Evolutionary conservation across 1,139 yeast species (phyloP), one percentile per base, ranked within the genome.

Genomic region (Chernovozyma aurita): DNA sequence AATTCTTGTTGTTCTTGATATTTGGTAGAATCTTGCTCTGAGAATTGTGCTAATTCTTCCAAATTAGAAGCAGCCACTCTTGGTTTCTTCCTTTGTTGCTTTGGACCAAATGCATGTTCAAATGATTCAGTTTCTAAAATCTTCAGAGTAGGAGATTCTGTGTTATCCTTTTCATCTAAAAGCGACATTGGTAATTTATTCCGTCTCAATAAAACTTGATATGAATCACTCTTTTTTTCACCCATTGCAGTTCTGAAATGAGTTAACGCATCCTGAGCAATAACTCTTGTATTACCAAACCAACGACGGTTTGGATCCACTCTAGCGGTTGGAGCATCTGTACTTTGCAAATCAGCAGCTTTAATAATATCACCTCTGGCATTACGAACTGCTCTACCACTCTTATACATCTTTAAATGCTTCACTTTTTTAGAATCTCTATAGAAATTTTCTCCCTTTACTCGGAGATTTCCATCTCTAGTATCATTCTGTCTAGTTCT

Each of bases 261-360:
- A 30, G 85, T 70, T 54, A 92, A 70, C 1, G 98, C 96, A 67
- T 94, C 97, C 58, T 92, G 98, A 2, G 97, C 92, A 54, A 92
- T 92, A 31, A 92, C 98, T 53, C 98, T 78, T 20, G 98, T 88
- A 62, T 88, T 92, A 36, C 97, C 97, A 57, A 92, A 94, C 98
- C 98, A 92, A 53, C 92, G 79, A 57, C 95, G 78, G 59, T 92
- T 90, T 4, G 98, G 98, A 55, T 87, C 96, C 32, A 92, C 95
- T 47, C 98, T 73, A 1, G 97, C 98, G 45, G 73, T 78, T 15
- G 97, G 97, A 24, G 86, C 73, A 46, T 88, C 94, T 3, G 88
- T 80, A 47, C 86, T 82, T 59, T 92, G 98, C 43, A 90, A 76
- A 27, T 79, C 82, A 15, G 97, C 97, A 32, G 95, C 96, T 54